These are phyloP conservation scores for Pinus albicaulis DNA, from an alignment of 75 land plant species.

Conservation along the genomic window DNA sequence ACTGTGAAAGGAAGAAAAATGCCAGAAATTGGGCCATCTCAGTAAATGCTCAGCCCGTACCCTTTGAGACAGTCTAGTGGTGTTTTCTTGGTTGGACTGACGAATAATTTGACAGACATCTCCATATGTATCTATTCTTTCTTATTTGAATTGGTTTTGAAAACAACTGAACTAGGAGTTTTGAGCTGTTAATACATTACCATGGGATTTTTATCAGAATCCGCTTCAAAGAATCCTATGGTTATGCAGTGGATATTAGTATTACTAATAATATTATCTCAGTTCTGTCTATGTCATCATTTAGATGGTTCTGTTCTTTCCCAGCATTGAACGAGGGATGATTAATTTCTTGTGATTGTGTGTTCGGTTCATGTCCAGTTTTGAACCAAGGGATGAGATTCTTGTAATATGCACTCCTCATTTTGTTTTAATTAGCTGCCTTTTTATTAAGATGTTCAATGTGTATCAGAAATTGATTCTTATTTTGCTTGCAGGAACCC, in stretches of 20 bases:
- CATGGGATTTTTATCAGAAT: neutral
- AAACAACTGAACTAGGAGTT: neutral
- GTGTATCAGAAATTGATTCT: neutral
- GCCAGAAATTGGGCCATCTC: no score
- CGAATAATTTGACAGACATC: neutral
- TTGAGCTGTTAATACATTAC: neutral
- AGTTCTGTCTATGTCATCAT: neutral
- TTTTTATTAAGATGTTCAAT: neutral
- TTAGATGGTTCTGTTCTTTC: neutral
- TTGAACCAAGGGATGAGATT: neutral
- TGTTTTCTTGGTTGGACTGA: no score
- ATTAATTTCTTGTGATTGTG: neutral
- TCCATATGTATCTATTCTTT: neutral
- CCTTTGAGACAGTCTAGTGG: no score
- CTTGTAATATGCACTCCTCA: neutral
- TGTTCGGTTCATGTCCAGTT: neutral
- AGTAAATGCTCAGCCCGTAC: no score
- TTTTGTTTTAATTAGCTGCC: neutral
- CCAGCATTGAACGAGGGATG: neutral
- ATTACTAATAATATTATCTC: no score
- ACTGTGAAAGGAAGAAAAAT: no score
- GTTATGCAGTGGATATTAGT: no score
- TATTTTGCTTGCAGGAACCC: slow-evolving; percentile 66
- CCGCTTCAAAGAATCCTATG: neutral
- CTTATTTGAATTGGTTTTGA: neutral